Evolutionary conservation across 2,329 filamentous ascomycete species (phyloP).

Genomic region (Daldinia sp.): DNA sequence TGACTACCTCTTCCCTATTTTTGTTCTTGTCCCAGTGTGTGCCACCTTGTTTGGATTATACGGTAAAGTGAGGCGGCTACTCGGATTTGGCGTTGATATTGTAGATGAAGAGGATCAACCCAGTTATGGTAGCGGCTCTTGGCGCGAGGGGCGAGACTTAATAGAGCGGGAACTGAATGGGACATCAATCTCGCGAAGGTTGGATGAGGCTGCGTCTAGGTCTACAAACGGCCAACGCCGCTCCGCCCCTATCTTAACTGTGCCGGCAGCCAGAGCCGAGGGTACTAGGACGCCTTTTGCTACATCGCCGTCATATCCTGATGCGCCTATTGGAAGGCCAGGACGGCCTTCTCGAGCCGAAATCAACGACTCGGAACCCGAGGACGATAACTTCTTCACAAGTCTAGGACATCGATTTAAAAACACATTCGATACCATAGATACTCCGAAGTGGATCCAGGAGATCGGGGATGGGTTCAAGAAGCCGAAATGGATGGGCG

Average conservation of each 20-base stretch:
- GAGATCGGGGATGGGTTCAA: conserved; percentile 77
- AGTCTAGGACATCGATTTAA: conserved; percentile 86
- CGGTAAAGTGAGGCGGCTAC: conserved; percentile 78
- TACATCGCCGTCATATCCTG: conserved; percentile 55
- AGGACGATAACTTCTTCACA: conserved; percentile 85
- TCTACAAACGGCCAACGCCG: conserved; percentile 50
- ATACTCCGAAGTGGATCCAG: conserved; percentile 84
- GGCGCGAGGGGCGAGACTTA: conserved; percentile 90
- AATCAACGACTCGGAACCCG: conserved; percentile 68
- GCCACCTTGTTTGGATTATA: conserved; percentile 93
- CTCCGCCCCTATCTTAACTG: conserved; percentile 61
- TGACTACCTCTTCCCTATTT: conserved; percentile 87
- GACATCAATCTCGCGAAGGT: conserved; percentile 65
- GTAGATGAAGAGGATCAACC: conserved; percentile 76
- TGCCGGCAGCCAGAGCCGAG: conserved; percentile 57
- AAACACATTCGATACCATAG: conserved; percentile 89
- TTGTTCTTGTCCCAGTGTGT: conserved; percentile 86
- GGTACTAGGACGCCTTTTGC: conserved; percentile 59
- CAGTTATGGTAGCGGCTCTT: conserved; percentile 81
- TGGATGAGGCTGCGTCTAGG: conserved; percentile 58
- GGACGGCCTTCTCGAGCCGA: conserved; percentile 51
- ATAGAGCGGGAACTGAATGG: conserved; percentile 88
- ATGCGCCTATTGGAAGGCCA: conserved; percentile 51
- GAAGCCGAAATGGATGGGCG: conserved; percentile 84
- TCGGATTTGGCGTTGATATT: conserved; percentile 81